Percentiles rank a stretch among this genome's conserved stretches.
phyloP scores from a whole-genome alignment of 2,329 filamentous ascomycete species.

The Aspergillus floridensis region DNA sequence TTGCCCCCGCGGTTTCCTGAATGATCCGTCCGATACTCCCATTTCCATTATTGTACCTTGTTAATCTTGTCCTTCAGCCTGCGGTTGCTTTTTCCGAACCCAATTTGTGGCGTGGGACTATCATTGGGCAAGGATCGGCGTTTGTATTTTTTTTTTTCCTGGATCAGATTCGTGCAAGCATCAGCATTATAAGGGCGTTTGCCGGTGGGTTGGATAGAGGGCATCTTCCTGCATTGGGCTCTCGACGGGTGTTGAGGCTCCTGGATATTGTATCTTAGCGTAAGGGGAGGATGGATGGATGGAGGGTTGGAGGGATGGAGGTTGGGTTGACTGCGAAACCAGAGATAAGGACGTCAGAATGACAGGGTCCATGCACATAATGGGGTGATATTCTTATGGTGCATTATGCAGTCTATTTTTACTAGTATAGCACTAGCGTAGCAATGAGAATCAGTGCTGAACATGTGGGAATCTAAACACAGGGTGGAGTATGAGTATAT shows the following conservation, averaged over 20 bases:
- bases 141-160: slow-evolving; percentile 14
- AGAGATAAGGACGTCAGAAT: slow-evolving; percentile 18
- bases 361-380: slow-evolving; percentile 21
- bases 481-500: too few species aligned
- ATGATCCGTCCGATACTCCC: slow-evolving; percentile 15
- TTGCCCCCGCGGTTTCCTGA: slow-evolving; percentile 16
- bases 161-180: slow-evolving; percentile 20
- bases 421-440: slow-evolving; percentile 14
- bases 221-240: slow-evolving; percentile 27
- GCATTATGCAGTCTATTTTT: slow-evolving; percentile 20
- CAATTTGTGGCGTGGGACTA: slow-evolving; percentile 7
- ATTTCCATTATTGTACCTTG: slow-evolving; percentile 17
- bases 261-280: slow-evolving; percentile 40
- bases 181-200: slow-evolving; percentile 28
- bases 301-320: slow-evolving; percentile 8
- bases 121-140: slow-evolving; percentile 19
- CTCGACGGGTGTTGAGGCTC: slow-evolving; percentile 21
- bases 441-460: neutral
- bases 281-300: slow-evolving; percentile 16
- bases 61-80: neutral
- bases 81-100: slow-evolving; percentile 2
- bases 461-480: too few species aligned
- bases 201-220: slow-evolving; percentile 26
- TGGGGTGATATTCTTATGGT: slow-evolving; percentile 1
- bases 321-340: slow-evolving; percentile 4